Evolutionary conservation across 1,139 yeast species (phyloP), one percentile per base, ranked within the genome.

Genomic region (Candida freyschussii): DNA sequence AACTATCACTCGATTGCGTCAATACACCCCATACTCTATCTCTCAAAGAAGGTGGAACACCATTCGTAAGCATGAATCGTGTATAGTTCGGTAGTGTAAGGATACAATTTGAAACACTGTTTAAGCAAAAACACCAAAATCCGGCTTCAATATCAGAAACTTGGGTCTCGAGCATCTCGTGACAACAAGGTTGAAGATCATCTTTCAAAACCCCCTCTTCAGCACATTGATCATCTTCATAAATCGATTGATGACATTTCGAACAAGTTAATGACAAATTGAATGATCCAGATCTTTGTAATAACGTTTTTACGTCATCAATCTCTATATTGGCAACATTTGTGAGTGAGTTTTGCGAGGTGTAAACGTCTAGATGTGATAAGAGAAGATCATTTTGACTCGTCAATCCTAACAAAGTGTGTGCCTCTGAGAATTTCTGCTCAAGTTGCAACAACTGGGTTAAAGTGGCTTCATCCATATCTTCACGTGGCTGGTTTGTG

Each of bases 21-120:
- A 51, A 30, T 3, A 49, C 24, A 5, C 56, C 56, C 57, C 57
- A 53, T 2, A 52, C 30, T 14, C 51, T 32, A 12, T 41, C 41
- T 35, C 57, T 41, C 10, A 53, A 28, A 7, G 44, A 34, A 3
- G 51, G 36, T 6, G 57, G 56, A 11, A 52, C 38, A 15, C 55
- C 55, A 15, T 41, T 47, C 4, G 44, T 38, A 13, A 53, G 34
- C 47, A 52, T 43, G 19, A 47, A 57, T 42, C 67, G 64, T 9
- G 75, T 63, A 42, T 67, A 70, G 47, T 64, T 57, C 5, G 78
- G 77, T 24, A 71, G 55, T 1, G 71, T 62, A 33, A 65, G 59
- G 33, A 69, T 58, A 19, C 76, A 69, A 32, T 64, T 59, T 13
- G 68, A 59, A 3, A 73, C 72, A 42, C 65, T 60, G 34, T 59